Evolutionary conservation across 75 land plant genomes (phyloP).

Genomic region (Pinus tabuliformis): DNA sequence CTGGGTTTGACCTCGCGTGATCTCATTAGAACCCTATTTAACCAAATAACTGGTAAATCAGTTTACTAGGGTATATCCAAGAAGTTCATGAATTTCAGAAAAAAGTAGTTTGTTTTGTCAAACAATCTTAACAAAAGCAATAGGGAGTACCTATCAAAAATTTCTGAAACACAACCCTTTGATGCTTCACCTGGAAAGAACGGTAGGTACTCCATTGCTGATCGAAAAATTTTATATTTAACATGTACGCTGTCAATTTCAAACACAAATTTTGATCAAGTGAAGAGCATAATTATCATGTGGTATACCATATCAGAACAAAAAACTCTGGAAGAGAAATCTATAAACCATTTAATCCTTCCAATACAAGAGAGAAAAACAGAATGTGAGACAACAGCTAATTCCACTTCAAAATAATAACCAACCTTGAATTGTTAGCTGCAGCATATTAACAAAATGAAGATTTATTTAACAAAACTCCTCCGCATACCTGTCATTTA

Average conservation of each 20-base stretch:
- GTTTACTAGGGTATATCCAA: neutral
- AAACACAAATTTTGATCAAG: neutral
- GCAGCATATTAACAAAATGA: no score
- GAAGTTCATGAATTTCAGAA: no score
- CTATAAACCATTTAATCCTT: neutral
- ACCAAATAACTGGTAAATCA: neutral
- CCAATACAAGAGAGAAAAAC: no score
- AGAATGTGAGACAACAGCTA: no score
- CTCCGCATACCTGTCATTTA: constrained; percentile 63
- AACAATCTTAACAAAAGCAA: neutral
- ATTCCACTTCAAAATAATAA: no score
- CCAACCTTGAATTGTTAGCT: no score
- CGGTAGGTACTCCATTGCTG: constrained; percentile 90
- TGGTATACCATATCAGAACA: constrained; percentile 2
- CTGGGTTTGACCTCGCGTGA: constrained; percentile 65
- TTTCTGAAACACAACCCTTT: constrained; percentile 78
- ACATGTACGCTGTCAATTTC: constrained; percentile 56
- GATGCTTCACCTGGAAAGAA: constrained; percentile 61
- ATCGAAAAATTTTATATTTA: constrained; percentile 83
- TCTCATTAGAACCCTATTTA: constrained; percentile 68
- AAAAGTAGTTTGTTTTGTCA: no score
- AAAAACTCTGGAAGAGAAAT: neutral
- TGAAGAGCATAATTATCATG: no score
- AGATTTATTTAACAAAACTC: neutral
- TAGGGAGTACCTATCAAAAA: constrained; percentile 73